Base-by-base conservation (phyloP, 2,329 filamentous ascomycete genomes). In the Arthrobotrys iridis region DNA sequence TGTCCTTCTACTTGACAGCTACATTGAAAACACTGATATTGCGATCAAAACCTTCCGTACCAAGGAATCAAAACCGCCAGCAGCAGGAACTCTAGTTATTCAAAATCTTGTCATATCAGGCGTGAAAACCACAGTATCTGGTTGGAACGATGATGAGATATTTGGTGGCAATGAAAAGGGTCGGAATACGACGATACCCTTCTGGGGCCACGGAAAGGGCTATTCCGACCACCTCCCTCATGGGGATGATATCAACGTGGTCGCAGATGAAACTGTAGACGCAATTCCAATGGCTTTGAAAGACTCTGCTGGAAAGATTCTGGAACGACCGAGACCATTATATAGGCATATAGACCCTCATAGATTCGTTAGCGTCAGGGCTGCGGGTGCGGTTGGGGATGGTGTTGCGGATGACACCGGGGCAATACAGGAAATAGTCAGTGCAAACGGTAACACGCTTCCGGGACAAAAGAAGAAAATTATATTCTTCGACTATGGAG, bases 321-420 rank as follows among this genome's bases (percentile, higher is more conserved):
- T 93, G 81, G 91, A 93, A 90, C 90, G 91, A 78, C 90, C 89
- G 81, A 96, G 94, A 86, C 95, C 95, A 7, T 91, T 97, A 82
- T 98, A 98, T 81, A 88, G 91, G 81, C 83, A 84, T 41, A 83
- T 92, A 2, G 82, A 88, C 1, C 87, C 85, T 11, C 86, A 85
- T 73, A 87, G 86, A 10, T 78, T 79, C 28, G 62, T 73, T 10
- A 71, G 66, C 28, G 65, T 71, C 11, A 94, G 94, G 71, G 93
- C 93, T 79, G 91, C 89, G 83, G 95, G 95, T 79, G 93, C 93
- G 79, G 91, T 89, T 83, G 95, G 95, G 80, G 94, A 99, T 80
- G 95, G 94, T 60, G 82, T 83, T 26, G 92, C 92, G 0, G 95
- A 98, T 79, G 95, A 98, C 80, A 97, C 94, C 13, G 87, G 86